Evolutionary conservation across 192 early-diverging fungal genomes (phyloP).

Genomic region (Mortierella antarctica): DNA sequence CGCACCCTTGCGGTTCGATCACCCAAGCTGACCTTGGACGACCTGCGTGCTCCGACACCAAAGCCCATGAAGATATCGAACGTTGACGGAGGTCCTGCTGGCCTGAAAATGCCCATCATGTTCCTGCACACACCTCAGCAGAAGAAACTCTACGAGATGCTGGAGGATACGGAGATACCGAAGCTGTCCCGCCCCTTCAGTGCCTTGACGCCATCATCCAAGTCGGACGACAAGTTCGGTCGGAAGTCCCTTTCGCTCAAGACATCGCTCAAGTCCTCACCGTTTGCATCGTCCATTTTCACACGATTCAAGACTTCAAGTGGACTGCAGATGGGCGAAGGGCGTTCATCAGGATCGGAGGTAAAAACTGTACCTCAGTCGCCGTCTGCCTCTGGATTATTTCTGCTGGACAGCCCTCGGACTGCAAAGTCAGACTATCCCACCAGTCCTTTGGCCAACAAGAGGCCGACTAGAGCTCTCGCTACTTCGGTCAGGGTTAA

Average conservation of each 20-base stretch:
- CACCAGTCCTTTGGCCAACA: not conserved
- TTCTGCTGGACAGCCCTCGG: not conserved
- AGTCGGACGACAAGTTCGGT: not conserved
- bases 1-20: not conserved
- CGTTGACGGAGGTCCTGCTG: not conserved
- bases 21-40: conserved; percentile 36
- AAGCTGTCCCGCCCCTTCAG: not conserved
- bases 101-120: conserved; percentile 34
- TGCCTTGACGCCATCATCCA: conserved; percentile 2
- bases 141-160: conserved; percentile 23
- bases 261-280: not conserved
- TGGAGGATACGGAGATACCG: not conserved
- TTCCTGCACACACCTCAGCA: conserved; percentile 42
- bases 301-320: conserved; percentile 20
- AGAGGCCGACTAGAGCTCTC: not conserved
- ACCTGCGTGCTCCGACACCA: conserved; percentile 43
- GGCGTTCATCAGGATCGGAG: too few relatives aligned
- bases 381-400: not conserved
- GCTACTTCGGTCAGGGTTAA: not conserved
- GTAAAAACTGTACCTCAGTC: too few relatives aligned
- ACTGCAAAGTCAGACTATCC: not conserved
- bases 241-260: not conserved
- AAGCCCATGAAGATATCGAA: conserved; percentile 17
- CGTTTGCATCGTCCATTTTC: conserved; percentile 39
- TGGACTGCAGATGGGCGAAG: not conserved